Evolutionary conservation across 768 basidiomycete species (phyloP).

Genomic region (Naematelia encephala): DNA sequence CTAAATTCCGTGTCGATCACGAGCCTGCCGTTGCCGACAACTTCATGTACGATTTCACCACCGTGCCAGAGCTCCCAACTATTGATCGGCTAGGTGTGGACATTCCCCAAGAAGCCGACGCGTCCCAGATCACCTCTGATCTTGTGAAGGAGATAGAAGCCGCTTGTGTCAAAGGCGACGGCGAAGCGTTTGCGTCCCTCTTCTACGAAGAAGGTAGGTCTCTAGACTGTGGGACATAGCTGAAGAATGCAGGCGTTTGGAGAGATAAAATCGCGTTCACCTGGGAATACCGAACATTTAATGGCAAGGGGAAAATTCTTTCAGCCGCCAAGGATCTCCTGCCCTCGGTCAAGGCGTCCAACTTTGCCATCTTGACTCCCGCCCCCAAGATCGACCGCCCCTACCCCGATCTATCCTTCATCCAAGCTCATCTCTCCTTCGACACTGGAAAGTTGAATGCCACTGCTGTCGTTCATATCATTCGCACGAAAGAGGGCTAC

Average conservation of each 20-base stretch:
- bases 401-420: conserved; percentile 57
- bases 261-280: conserved; percentile 63
- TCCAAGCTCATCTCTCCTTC: conserved; percentile 61
- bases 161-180: conserved; percentile 8
- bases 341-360: conserved; percentile 7
- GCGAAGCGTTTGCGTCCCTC: conserved; percentile 14
- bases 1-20: conserved; percentile 58
- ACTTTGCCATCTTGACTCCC: conserved; percentile 22
- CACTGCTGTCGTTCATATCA: conserved; percentile 59
- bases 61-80: conserved; percentile 16
- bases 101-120: conserved; percentile 5
- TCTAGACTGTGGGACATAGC: not conserved
- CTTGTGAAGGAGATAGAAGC: conserved; percentile 4
- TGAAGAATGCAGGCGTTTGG: conserved; percentile 52
- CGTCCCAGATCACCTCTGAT: conserved; percentile 7
- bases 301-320: conserved; percentile 53
- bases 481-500: conserved; percentile 59
- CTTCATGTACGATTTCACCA: conserved; percentile 28
- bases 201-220: conserved; percentile 26
- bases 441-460: conserved; percentile 55
- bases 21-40: conserved; percentile 10
- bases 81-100: conserved; percentile 7
- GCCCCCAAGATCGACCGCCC: conserved; percentile 26
- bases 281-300: conserved; percentile 64
- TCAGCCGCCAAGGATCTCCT: conserved; percentile 53